Evolutionary conservation across 2,329 filamentous ascomycete genomes (phyloP), one percentile per base, ranked within the genome.

Genomic region (Pseudogymnoascus sp.): DNA sequence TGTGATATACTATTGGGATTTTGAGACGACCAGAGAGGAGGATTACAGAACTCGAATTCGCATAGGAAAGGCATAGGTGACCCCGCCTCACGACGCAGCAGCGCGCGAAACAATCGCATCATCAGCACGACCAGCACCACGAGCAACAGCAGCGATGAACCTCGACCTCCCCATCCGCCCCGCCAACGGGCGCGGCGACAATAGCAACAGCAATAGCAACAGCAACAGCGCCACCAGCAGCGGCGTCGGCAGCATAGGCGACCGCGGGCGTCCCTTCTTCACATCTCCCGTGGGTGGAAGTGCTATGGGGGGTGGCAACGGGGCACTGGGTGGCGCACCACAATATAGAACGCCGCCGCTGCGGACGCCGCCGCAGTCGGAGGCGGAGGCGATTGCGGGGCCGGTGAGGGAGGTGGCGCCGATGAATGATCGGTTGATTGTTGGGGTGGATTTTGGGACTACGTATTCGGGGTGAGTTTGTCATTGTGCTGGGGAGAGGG

Each of bases 361-460:
- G 47, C 43, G 28, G 43, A 50, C 20, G 12, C 14, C 50, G 7
- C 8, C 50, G 50, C 59, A 37, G 39, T 30, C 30, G 30, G 30
- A 34, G 54, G 30, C 34, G 54, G 83, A 86, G 70, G 83, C 83
- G 50, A 84, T 86, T 73, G 81, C 84, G 69, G 82, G 82, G 3
- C 82, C 83, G 12, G 76, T 84, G 25, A 74, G 78, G 67, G 81
- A 84, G 66, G 75, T 79, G 61, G 73, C 78, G 30, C 76, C 79
- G 9, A 70, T 79, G 54, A 79, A 75, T 65, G 87, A 90, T 70
- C 79, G 86, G 60, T 74, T 91, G 66, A 88, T 91, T 67, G 87
- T 92, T 34, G 89, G 88, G 6, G 84, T 92, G 6, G 89, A 92
- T 71, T 92, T 92, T 75, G 89, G 89, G 12, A 92, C 89, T n/a